Percentiles rank a stretch among this genome's conserved stretches.
Conservation (phyloP, 768 basidiomycete species). For the Leccinum boreale region DNA sequence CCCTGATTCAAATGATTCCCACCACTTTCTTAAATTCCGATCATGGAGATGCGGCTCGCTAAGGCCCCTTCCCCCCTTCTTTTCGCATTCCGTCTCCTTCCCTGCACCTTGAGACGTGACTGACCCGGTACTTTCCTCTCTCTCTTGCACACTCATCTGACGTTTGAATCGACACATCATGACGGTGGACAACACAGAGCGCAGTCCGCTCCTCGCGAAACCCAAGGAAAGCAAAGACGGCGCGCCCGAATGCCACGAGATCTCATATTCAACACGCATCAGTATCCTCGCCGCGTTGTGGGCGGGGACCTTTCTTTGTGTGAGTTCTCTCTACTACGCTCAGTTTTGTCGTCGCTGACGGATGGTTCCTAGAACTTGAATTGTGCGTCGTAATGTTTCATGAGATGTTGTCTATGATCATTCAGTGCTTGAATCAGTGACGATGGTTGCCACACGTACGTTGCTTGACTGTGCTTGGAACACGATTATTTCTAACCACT, state of each 20-base stretch:
- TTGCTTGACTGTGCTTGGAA: neutral
- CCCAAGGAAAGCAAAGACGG: neutral
- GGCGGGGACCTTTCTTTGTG: conserved; percentile 68
- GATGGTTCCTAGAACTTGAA: neutral
- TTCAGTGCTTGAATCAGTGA: conserved; percentile 8
- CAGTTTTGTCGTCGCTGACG: neutral
- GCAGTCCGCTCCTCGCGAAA: conserved; percentile 25
- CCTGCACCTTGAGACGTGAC: neutral
- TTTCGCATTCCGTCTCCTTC: neutral
- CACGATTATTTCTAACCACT: neutral
- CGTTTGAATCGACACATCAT: neutral
- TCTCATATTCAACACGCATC: conserved; percentile 53
- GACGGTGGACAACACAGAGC: conserved; percentile 17
- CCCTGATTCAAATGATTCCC: neutral
- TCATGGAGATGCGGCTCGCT: neutral
- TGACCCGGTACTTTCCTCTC: neutral
- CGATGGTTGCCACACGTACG: conserved; percentile 25
- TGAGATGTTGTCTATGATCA: neutral
- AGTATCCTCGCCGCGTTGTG: conserved; percentile 68
- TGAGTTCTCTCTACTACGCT: conserved; percentile 33
- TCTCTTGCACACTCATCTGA: neutral
- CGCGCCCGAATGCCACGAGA: conserved; percentile 53
- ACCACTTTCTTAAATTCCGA: neutral
- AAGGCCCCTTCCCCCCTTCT: neutral
- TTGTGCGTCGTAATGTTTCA: neutral